These are phyloP conservation scores for Claviceps pazoutovae DNA, from an alignment of 2,329 filamentous ascomycete genomes.

Conservation along the genomic window DNA sequence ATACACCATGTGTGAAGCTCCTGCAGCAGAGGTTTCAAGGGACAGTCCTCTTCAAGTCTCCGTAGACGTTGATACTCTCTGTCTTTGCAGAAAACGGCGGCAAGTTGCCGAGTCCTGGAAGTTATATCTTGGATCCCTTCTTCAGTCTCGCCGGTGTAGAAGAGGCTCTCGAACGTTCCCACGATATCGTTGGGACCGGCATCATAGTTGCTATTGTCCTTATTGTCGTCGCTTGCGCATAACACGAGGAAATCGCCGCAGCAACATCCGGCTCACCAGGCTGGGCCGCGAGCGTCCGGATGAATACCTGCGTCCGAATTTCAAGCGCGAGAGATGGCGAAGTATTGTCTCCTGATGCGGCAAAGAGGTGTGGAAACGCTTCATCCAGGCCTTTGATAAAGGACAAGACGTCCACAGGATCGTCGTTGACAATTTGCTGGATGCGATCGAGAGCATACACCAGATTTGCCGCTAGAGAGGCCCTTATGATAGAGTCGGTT, in stretches of 20 bases:
- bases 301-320: constrained; percentile 23
- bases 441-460: constrained; percentile 20
- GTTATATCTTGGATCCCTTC: neutral
- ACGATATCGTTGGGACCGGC: constrained; percentile 5
- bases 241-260: constrained; percentile 17
- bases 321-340: constrained; percentile 16
- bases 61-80: constrained; percentile 5
- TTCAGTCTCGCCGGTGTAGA: neutral
- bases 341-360: constrained; percentile 8
- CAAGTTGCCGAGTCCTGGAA: neutral
- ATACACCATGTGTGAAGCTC: constrained; percentile 10
- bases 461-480: constrained; percentile 21
- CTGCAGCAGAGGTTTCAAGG: constrained; percentile 8
- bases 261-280: constrained; percentile 6
- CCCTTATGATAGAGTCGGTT: neutral
- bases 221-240: constrained; percentile 9
- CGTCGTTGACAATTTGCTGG: constrained; percentile 4
- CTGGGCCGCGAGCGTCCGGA: constrained; percentile 14
- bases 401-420: constrained; percentile 8
- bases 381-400: constrained; percentile 19
- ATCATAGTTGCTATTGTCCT: neutral
- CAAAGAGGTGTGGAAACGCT: constrained; percentile 18
- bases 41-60: constrained; percentile 9
- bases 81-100: neutral
- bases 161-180: constrained; percentile 16